Evolutionary conservation across 768 basidiomycete species (phyloP).

Genomic region (Hygrophorus pudorinus): DNA sequence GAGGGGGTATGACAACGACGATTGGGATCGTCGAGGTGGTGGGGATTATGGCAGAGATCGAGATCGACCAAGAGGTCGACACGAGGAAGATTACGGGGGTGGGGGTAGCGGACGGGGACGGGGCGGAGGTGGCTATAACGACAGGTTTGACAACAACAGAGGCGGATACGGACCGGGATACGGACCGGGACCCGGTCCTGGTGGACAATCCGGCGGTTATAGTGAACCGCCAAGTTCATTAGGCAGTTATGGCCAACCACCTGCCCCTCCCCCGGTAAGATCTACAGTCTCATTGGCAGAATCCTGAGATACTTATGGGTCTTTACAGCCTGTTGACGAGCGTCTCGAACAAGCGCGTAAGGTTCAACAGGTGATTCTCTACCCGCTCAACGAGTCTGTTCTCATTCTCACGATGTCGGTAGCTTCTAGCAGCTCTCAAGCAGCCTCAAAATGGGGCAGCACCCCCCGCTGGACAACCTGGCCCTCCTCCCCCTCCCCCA

Average conservation of each 20-base stretch:
- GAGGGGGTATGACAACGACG: constrained; percentile 29
- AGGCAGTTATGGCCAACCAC: constrained; percentile 8
- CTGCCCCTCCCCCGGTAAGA: constrained; percentile 14
- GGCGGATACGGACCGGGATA: constrained; percentile 22
- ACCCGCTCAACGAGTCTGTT: background rate
- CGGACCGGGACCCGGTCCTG: constrained; percentile 12
- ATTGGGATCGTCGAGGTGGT: constrained; percentile 33
- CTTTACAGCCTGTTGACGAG: constrained; percentile 48
- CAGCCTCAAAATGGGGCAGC: constrained; percentile 40
- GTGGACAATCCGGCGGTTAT: constrained; percentile 13
- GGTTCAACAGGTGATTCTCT: constrained; percentile 57
- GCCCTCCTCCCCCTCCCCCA: constrained; percentile 25
- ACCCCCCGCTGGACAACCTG: constrained; percentile 24
- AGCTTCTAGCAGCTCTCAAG: constrained; percentile 72
- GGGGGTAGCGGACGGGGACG: constrained; percentile 27
- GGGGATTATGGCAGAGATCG: constrained; percentile 36
- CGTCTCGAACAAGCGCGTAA: constrained; percentile 81
- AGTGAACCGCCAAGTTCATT: constrained; percentile 16
- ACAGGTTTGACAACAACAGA: constrained; percentile 32
- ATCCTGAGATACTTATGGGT: constrained; percentile 1
- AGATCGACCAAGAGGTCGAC: constrained; percentile 29
- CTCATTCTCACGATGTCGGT: constrained; percentile 1
- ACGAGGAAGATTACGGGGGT: constrained; percentile 27
- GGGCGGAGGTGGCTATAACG: constrained; percentile 27
- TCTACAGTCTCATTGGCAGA: constrained; percentile 6